phyloP scores from a whole-genome alignment of 352 stramenopile genomes.

The Plasmopara viticola region DNA sequence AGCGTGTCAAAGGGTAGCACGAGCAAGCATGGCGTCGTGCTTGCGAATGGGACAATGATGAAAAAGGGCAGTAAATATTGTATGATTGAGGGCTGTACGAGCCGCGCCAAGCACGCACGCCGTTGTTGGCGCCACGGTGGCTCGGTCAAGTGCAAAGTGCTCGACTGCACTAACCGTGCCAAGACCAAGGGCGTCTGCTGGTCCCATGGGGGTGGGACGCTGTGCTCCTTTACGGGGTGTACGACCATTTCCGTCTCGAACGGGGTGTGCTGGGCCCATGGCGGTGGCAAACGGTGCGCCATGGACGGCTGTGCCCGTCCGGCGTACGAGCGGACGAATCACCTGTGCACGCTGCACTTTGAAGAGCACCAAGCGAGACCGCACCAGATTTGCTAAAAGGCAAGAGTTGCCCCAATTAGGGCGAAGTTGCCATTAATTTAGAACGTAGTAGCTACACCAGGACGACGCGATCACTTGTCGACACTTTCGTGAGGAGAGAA shows the following conservation, averaged over 20 bases:
- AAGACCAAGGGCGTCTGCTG: constrained; percentile 61
- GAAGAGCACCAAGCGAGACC: constrained; percentile 27
- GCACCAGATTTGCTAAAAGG: constrained; percentile 23
- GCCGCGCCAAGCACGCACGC: constrained; percentile 44
- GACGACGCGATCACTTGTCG: too few species aligned
- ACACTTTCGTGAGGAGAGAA: too few species aligned
- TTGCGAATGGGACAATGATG: constrained; percentile 17
- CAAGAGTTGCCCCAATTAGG: constrained; percentile 7
- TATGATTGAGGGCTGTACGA: constrained; percentile 43
- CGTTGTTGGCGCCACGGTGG: constrained; percentile 53
- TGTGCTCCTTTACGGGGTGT: constrained; percentile 39
- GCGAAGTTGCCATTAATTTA: constrained; percentile 18
- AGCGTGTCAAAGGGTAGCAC: constrained; percentile 22
- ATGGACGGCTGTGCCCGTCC: constrained; percentile 54
- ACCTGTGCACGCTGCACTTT: constrained; percentile 50
- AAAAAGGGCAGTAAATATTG: constrained; percentile 60
- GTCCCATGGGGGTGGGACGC: constrained; percentile 51
- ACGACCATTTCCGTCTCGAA: constrained; percentile 51
- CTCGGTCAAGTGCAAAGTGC: constrained; percentile 53
- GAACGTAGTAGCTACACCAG: constrained; percentile 3
- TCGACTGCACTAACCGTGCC: constrained; percentile 43
- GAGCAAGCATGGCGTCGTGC: constrained; percentile 14
- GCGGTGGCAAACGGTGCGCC: constrained; percentile 76
- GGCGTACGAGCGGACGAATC: constrained; percentile 47
- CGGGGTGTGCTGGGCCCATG: constrained; percentile 62